phyloP scores from a whole-genome alignment of 345 rosid genomes.

The Ceriops zippeliana region DNA sequence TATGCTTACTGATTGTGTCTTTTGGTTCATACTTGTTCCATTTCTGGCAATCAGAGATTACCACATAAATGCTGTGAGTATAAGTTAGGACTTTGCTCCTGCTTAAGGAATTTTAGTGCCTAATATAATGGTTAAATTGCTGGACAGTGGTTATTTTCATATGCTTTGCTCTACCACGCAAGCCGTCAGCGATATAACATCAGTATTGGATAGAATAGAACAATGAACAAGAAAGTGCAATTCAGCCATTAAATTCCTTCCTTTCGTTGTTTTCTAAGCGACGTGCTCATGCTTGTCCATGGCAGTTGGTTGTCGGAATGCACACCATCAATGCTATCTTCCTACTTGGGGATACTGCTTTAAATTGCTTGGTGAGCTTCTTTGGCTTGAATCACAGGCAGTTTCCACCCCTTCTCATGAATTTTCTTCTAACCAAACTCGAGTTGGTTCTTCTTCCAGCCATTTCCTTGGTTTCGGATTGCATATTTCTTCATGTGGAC shows the following conservation, averaged over 20 bases:
- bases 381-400: not conserved
- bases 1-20: conserved; percentile 85
- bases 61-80: conserved; percentile 67
- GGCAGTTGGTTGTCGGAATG: conserved; percentile 76
- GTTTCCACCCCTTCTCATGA: conserved; percentile 8
- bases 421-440: not conserved
- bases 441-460: conserved; percentile 37
- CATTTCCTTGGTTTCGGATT: conserved; percentile 80
- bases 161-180: no score
- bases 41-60: conserved; percentile 76
- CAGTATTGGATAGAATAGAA: no score
- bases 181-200: no score
- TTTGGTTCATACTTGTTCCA: conserved; percentile 92
- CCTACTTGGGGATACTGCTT: conserved; percentile 71
- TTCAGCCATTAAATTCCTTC: no score
- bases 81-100: not conserved
- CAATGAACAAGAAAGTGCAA: no score
- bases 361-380: conserved; percentile 70
- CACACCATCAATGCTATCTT: conserved; percentile 76
- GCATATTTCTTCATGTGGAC: conserved; percentile 93
- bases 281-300: not conserved
- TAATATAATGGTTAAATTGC: not conserved
- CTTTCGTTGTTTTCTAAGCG: conserved; percentile 1
- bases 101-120: not conserved
- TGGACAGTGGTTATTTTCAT: no score